phyloP scores from a whole-genome alignment of 768 basidiomycete genomes.

The Asterophora lycoperdoides region DNA sequence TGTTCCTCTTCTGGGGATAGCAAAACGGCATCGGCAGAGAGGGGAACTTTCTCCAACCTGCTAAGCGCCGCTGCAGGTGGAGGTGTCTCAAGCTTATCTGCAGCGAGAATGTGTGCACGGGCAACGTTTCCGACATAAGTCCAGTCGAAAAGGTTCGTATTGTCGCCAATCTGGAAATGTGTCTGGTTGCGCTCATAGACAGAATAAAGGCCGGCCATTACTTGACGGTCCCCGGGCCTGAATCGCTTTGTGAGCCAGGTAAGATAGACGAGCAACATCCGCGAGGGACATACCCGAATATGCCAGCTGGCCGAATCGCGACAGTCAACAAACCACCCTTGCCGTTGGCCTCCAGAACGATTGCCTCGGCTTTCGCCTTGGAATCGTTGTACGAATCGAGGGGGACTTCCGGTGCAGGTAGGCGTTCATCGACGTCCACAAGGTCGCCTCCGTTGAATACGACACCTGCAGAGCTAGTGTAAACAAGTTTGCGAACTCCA shows the following conservation, averaged over 20 bases:
- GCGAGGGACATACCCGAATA: slow-evolving; percentile 73
- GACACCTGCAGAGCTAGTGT: slow-evolving; percentile 90
- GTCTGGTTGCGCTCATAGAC: slow-evolving; percentile 82
- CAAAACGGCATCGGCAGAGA: slow-evolving; percentile 32
- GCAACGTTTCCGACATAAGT: slow-evolving; percentile 97
- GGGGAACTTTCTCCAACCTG: slow-evolving; percentile 32
- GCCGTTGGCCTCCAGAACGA: slow-evolving; percentile 84
- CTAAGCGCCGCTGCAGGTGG: slow-evolving; percentile 41
- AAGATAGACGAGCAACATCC: neutral
- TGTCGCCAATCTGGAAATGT: slow-evolving; percentile 90
- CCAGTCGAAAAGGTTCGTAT: slow-evolving; percentile 92
- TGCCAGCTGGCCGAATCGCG: slow-evolving; percentile 87
- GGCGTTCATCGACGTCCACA: slow-evolving; percentile 84
- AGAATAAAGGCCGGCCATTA: slow-evolving; percentile 71
- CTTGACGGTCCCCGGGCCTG: slow-evolving; percentile 90
- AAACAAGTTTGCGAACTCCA: slow-evolving; percentile 84
- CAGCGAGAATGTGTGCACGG: slow-evolving; percentile 88
- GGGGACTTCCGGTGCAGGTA: slow-evolving; percentile 65
- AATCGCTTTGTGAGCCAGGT: slow-evolving; percentile 5
- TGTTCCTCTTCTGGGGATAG: slow-evolving; percentile 39
- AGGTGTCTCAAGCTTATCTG: slow-evolving; percentile 71
- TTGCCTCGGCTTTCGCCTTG: slow-evolving; percentile 82
- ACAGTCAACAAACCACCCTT: slow-evolving; percentile 82
- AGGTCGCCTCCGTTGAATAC: slow-evolving; percentile 81
- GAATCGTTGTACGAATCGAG: slow-evolving; percentile 94